A percentile compares a stretch with the other conserved stretches of the same genome.
Conservation (phyloP, 768 basidiomycete genomes). For the Guyanaporus albipodus region DNA sequence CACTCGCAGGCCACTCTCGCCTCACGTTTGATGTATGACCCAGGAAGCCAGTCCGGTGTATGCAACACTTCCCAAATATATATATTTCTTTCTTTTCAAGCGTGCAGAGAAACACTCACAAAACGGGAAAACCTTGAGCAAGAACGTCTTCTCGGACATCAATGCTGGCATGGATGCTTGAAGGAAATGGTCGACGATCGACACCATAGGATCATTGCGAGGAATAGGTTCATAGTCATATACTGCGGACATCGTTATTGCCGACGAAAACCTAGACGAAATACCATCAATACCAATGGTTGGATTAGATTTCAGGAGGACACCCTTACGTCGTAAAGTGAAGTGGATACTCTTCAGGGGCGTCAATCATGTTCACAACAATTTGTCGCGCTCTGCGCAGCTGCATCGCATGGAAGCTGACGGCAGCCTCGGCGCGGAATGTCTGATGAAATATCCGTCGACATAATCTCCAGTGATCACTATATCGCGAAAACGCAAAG, state of each 20-base stretch:
- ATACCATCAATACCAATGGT: no score
- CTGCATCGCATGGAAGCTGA: constrained; percentile 14
- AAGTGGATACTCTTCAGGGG: constrained; percentile 1
- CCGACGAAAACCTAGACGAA: constrained; percentile 24
- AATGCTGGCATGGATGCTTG: constrained; percentile 4
- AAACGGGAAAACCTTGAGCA: constrained; percentile 17
- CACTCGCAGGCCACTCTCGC: constrained; percentile 8
- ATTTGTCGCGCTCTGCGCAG: constrained; percentile 11
- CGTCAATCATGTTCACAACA: constrained; percentile 8
- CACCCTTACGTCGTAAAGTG: constrained; percentile 11
- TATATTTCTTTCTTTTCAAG: not conserved
- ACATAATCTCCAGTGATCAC: constrained; percentile 5
- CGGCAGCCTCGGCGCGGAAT: constrained; percentile 3
- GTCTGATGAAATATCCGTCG: constrained; percentile 20
- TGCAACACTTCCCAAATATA: constrained; percentile 23
- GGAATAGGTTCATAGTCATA: constrained; percentile 22
- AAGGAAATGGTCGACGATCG: constrained; percentile 7
- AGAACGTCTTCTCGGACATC: constrained; percentile 13
- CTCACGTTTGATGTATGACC: constrained; percentile 12
- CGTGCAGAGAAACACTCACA: constrained; percentile 1
- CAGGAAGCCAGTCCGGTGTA: constrained; percentile 27
- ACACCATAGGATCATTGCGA: constrained; percentile 14
- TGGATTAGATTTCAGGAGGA: no score
- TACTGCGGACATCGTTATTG: constrained; percentile 26
- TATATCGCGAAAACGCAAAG: not conserved